Conservation (phyloP, 345 rosid species). For the Syzygium oleosum region DNA sequence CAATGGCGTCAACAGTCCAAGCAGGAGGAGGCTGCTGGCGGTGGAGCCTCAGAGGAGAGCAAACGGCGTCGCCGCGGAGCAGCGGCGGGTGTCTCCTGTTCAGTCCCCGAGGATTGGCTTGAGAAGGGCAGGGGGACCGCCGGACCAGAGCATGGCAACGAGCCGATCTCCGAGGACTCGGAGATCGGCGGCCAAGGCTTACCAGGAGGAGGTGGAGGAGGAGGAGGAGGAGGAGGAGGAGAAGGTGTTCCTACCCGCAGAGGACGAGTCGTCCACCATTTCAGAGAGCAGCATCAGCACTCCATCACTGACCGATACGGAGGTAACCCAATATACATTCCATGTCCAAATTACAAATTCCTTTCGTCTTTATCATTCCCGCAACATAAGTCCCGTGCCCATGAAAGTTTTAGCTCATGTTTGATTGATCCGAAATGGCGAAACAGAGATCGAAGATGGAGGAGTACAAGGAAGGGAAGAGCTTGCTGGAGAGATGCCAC, state of each 20-base stretch:
- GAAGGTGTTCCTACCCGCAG: constrained; percentile 11
- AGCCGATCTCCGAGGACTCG: constrained; percentile 25
- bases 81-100: constrained; percentile 39
- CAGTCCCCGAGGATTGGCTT: constrained; percentile 30
- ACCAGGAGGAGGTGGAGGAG: not conserved
- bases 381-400: not conserved
- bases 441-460: constrained; percentile 48
- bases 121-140: constrained; percentile 12
- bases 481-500: constrained; percentile 74
- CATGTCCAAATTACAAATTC: not conserved
- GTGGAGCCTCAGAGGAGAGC: constrained; percentile 33
- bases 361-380: not conserved
- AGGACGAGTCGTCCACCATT: constrained; percentile 45
- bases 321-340: constrained; percentile 22
- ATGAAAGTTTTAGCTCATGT: not conserved
- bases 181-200: constrained; percentile 11
- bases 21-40: constrained; percentile 27
- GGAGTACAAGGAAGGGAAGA: constrained; percentile 54
- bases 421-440: not conserved
- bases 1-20: constrained; percentile 37
- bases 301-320: constrained; percentile 45
- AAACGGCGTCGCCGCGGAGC: constrained; percentile 21
- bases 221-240: constrained; percentile 5
- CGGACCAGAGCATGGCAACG: constrained; percentile 13
- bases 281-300: constrained; percentile 51